These are phyloP conservation scores for Boletus vermiculosoides DNA, from an alignment of 768 basidiomycete species.

Conservation along the genomic window DNA sequence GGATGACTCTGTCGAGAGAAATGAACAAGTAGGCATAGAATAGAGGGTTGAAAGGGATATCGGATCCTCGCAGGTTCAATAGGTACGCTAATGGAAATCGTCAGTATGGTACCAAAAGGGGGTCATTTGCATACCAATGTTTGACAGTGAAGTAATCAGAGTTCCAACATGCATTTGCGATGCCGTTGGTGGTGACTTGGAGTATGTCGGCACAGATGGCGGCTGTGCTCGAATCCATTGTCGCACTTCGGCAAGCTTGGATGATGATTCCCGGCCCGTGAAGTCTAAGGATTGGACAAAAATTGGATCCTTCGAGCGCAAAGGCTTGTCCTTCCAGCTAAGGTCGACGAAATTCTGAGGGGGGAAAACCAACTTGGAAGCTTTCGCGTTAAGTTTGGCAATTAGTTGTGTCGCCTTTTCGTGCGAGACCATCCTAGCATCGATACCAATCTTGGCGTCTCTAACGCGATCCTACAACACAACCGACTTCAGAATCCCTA, in stretches of 20 bases:
- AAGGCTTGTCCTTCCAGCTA: slow-evolving; percentile 76
- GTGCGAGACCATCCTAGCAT: slow-evolving; percentile 80
- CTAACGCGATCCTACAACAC: slow-evolving; percentile 37
- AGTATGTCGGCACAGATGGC: slow-evolving; percentile 58
- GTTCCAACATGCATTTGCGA: slow-evolving; percentile 65
- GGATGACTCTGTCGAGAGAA: slow-evolving; percentile 52
- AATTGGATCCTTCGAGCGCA: slow-evolving; percentile 60
- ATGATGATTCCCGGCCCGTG: slow-evolving; percentile 59
- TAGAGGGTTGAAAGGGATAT: slow-evolving; percentile 90
- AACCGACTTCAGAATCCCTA: slow-evolving; percentile 2
- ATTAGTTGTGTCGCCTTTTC: slow-evolving; percentile 64
- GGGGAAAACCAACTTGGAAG: slow-evolving; percentile 73
- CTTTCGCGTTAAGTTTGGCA: slow-evolving; percentile 48
- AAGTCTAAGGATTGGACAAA: slow-evolving; percentile 73
- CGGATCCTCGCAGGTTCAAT: slow-evolving; percentile 85
- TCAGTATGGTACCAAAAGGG: not conserved
- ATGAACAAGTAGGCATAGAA: slow-evolving; percentile 88
- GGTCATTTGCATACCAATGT: slow-evolving; percentile 52
- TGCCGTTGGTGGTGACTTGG: slow-evolving; percentile 57
- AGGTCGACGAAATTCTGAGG: slow-evolving; percentile 83
- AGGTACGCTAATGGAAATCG: slow-evolving; percentile 60
- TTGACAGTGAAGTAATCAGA: slow-evolving; percentile 66
- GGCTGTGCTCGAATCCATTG: slow-evolving; percentile 66
- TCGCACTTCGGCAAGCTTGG: slow-evolving; percentile 70
- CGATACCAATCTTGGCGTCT: slow-evolving; percentile 68